A percentile compares a stretch with the other conserved stretches of the same genome.
Conservation (phyloP, 768 basidiomycete genomes). For the Tubosaeta brunneosetosa region DNA sequence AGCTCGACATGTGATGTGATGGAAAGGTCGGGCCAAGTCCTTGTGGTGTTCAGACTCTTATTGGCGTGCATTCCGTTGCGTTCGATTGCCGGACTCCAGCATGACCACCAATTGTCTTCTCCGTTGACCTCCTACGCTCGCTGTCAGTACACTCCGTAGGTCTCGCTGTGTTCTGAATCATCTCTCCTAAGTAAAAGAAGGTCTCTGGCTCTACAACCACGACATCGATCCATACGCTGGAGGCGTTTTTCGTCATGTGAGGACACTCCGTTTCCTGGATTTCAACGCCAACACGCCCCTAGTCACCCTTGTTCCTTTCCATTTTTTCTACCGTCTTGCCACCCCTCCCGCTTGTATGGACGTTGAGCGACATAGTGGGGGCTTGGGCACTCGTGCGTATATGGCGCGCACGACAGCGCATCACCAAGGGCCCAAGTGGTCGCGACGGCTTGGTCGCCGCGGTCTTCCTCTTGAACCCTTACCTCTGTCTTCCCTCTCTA, state of each 20-base stretch:
- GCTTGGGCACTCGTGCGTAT: constrained; percentile 66
- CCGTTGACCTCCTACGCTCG: constrained; percentile 76
- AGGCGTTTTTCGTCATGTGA: constrained; percentile 80
- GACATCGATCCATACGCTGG: constrained; percentile 87
- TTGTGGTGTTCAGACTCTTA: constrained; percentile 47
- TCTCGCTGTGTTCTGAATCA: constrained; percentile 7
- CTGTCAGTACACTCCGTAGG: constrained; percentile 44
- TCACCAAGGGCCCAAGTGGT: constrained; percentile 33
- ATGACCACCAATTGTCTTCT: constrained; percentile 75
- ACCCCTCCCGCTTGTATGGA: constrained; percentile 61
- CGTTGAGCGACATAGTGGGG: constrained; percentile 57
- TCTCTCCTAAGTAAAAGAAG: constrained; percentile 70
- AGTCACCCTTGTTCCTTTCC: constrained; percentile 81
- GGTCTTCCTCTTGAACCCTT: constrained; percentile 84
- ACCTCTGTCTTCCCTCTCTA: constrained; percentile 72
- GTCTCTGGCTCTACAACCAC: constrained; percentile 72
- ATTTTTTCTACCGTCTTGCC: constrained; percentile 72
- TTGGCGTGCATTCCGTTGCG: constrained; percentile 50
- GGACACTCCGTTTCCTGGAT: constrained; percentile 21
- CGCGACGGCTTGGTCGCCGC: constrained; percentile 62
- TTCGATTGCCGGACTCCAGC: constrained; percentile 40
- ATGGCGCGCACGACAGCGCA: constrained; percentile 59
- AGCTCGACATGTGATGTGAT: too few relatives aligned
- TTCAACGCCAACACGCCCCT: background rate
- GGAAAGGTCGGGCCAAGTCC: too few relatives aligned